A percentile compares a stretch with the other conserved stretches of the same genome.
These are phyloP conservation scores for Globisporangium nagaii DNA, from an alignment of 352 stramenopile species.

Conservation along the genomic window DNA sequence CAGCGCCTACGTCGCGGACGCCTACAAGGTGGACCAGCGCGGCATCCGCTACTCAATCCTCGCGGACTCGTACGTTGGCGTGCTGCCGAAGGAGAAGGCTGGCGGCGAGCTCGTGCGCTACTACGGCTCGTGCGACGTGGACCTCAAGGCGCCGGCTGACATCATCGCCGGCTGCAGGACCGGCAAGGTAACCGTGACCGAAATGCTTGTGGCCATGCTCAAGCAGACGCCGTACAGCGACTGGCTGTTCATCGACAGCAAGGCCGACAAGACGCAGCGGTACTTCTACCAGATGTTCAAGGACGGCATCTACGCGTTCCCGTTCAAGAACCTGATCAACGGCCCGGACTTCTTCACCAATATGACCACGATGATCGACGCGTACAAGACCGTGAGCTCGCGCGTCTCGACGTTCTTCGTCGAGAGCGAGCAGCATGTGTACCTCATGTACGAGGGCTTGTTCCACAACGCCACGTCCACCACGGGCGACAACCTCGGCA, in stretches of 20 bases:
- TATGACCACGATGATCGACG: constrained; percentile 44
- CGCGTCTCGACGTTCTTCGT: constrained; percentile 49
- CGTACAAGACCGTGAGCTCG: constrained; percentile 40
- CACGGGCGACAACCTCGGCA: constrained; percentile 21
- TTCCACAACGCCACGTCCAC: constrained; percentile 45
- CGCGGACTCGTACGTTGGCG: constrained; percentile 59
- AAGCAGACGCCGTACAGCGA: constrained; percentile 33
- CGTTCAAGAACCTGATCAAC: constrained; percentile 47
- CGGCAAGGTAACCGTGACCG: constrained; percentile 30
- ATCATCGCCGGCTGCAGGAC: constrained; percentile 41
- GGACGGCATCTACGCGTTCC: constrained; percentile 44
- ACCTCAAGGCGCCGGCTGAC: constrained; percentile 31
- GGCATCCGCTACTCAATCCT: constrained; percentile 54
- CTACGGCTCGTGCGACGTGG: constrained; percentile 48
- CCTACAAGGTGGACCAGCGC: constrained; percentile 50
- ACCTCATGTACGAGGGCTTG: constrained; percentile 28
- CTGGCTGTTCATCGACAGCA: constrained; percentile 67
- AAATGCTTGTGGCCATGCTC: constrained; percentile 53
- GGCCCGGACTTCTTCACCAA: constrained; percentile 51
- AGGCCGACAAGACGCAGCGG: constrained; percentile 52
- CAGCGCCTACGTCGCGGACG: constrained; percentile 36
- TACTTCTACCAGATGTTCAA: constrained; percentile 61
- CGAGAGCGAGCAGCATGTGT: constrained; percentile 42
- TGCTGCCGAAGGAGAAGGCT: constrained; percentile 41
- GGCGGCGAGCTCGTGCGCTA: constrained; percentile 50